Conservation (phyloP, 768 basidiomycete species). For the Pisolithus microcarpus region DNA sequence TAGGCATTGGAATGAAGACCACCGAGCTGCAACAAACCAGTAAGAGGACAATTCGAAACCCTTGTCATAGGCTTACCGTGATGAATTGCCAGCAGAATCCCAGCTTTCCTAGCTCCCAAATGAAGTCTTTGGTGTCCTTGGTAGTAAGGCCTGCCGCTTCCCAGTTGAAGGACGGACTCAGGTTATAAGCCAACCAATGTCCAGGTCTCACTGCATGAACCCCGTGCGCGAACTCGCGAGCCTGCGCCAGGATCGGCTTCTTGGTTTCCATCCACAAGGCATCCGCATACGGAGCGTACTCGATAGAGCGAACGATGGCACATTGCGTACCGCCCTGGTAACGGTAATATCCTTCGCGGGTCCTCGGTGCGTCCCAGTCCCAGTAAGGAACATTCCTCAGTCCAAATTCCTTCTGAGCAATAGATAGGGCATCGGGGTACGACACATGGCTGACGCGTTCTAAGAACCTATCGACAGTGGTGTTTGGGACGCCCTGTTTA, state of each 20-base stretch:
- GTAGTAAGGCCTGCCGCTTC: conserved; percentile 85
- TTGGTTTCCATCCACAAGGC: conserved; percentile 96
- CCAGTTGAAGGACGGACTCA: conserved; percentile 93
- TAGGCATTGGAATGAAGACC: conserved; percentile 97
- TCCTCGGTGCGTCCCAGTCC: conserved; percentile 92
- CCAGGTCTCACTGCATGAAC: conserved; percentile 77
- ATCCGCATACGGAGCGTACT: conserved; percentile 92
- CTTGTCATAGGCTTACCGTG: conserved; percentile 52
- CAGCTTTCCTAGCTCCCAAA: conserved; percentile 92
- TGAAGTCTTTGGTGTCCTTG: conserved; percentile 78
- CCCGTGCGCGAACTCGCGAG: conserved; percentile 84
- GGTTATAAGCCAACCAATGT: conserved; percentile 95
- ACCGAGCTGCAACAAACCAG: conserved; percentile 55
- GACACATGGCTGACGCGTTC: conserved; percentile 60
- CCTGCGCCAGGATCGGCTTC: conserved; percentile 87
- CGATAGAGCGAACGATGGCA: conserved; percentile 84
- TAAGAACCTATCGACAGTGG: conserved; percentile 54
- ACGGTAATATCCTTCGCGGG: conserved; percentile 93
- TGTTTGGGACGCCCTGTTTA: conserved; percentile 46
- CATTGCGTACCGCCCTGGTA: conserved; percentile 97
- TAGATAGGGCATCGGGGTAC: conserved; percentile 56
- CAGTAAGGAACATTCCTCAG: conserved; percentile 73
- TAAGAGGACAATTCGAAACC: conserved; percentile 4
- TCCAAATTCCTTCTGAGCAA: conserved; percentile 77
- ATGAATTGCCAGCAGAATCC: conserved; percentile 99